Conservation (phyloP, 495 filamentous ascomycete genomes). For the Hypomontagnella submonticulosa region DNA sequence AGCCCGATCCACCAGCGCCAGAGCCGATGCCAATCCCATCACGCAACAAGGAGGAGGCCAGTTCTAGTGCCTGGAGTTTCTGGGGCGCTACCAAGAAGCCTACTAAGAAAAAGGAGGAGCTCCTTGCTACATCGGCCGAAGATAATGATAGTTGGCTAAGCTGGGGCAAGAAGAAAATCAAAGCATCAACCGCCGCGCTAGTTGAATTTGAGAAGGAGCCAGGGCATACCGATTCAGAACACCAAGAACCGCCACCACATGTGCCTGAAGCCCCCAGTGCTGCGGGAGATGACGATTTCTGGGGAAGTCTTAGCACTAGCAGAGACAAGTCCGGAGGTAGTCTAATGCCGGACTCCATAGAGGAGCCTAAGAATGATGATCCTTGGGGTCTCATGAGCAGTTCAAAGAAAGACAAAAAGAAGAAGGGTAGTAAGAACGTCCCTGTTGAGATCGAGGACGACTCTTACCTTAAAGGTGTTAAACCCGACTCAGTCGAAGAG, state of each 20-base stretch:
- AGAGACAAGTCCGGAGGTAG: slow-evolving; percentile 50
- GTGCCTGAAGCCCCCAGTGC: slow-evolving; percentile 38
- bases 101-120: slow-evolving; percentile 45
- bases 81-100: slow-evolving; percentile 52
- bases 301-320: slow-evolving; percentile 46
- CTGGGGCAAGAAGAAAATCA: slow-evolving; percentile 52
- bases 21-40: slow-evolving; percentile 1
- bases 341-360: slow-evolving; percentile 58
- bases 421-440: slow-evolving; percentile 54
- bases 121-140: slow-evolving; percentile 17
- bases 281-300: slow-evolving; percentile 48
- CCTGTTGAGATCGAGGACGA: slow-evolving; percentile 54
- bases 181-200: slow-evolving; percentile 45
- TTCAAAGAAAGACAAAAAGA: slow-evolving; percentile 56
- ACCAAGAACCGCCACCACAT: slow-evolving; percentile 36
- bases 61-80: slow-evolving; percentile 48
- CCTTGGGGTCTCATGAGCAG: slow-evolving; percentile 49
- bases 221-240: slow-evolving; percentile 30
- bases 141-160: slow-evolving; percentile 42
- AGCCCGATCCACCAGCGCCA: slow-evolving; percentile 4
- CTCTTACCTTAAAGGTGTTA: slow-evolving; percentile 47
- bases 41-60: slow-evolving; percentile 39
- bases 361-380: slow-evolving; percentile 58
- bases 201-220: slow-evolving; percentile 50
- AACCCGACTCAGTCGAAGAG: slow-evolving; percentile 57